Evolutionary conservation across 768 basidiomycete genomes (phyloP).

Genomic region (Boletus pseudopeckii): DNA sequence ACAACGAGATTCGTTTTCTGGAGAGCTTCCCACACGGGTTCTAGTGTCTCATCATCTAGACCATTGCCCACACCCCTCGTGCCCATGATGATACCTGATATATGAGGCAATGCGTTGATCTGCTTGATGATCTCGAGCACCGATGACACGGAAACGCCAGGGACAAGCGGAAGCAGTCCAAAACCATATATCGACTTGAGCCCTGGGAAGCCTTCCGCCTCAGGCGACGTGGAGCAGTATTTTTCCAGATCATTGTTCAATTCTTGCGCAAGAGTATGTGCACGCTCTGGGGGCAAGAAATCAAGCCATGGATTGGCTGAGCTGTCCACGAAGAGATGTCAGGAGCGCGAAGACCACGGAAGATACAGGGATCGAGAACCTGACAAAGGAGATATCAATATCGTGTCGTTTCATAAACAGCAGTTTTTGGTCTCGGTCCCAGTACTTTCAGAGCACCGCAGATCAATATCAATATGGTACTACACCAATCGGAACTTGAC

Average conservation of each 20-base stretch:
- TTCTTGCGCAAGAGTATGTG: constrained; percentile 60
- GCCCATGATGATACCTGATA: constrained; percentile 80
- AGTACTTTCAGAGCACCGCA: constrained; percentile 47
- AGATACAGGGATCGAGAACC: constrained; percentile 37
- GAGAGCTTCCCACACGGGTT: constrained; percentile 80
- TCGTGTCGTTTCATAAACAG: constrained; percentile 82
- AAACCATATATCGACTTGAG: constrained; percentile 78
- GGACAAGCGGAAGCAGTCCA: constrained; percentile 80
- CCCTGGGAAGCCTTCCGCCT: constrained; percentile 26
- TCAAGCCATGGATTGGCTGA: constrained; percentile 93
- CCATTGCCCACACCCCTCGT: constrained; percentile 75
- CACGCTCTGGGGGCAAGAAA: constrained; percentile 69
- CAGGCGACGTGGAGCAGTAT: constrained; percentile 70
- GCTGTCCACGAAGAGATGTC: constrained; percentile 36
- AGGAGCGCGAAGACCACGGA: constrained; percentile 9
- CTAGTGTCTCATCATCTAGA: constrained; percentile 73
- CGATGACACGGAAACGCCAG: constrained; percentile 49
- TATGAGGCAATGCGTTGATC: constrained; percentile 59
- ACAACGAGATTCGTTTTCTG: constrained; percentile 66
- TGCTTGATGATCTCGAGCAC: constrained; percentile 66
- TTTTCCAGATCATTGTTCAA: constrained; percentile 76
- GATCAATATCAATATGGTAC: constrained; percentile 15
- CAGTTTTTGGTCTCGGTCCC: constrained; percentile 75
- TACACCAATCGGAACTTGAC: neutral
- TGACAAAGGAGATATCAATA: constrained; percentile 77